Conservation (phyloP, 805 yeast species). For the Naumovozyma castellii region DNA sequence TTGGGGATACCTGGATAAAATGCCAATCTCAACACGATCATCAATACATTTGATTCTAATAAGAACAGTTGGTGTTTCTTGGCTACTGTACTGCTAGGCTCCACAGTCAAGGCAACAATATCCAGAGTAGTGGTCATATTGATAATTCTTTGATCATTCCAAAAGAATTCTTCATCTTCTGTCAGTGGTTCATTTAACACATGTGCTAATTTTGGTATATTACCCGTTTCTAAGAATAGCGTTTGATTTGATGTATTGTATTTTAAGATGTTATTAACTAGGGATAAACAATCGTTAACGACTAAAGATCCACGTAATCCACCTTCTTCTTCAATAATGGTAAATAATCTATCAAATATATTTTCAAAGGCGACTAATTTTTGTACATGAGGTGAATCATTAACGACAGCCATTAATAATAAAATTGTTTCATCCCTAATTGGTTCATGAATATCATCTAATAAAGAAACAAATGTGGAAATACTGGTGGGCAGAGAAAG, state of each 20-base stretch:
- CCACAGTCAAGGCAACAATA: slow-evolving; percentile 61
- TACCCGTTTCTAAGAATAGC: slow-evolving; percentile 75
- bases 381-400: slow-evolving; percentile 77
- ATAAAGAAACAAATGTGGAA: slow-evolving; percentile 54
- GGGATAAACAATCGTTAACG: slow-evolving; percentile 81
- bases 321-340: slow-evolving; percentile 78
- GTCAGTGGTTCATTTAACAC: slow-evolving; percentile 55
- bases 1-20: slow-evolving; percentile 60
- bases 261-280: slow-evolving; percentile 61
- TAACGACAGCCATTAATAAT: slow-evolving; percentile 72
- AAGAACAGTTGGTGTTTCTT: slow-evolving; percentile 51
- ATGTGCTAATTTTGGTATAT: slow-evolving; percentile 54
- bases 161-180: slow-evolving; percentile 40
- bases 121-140: slow-evolving; percentile 62
- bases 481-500: slow-evolving; percentile 70
- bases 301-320: slow-evolving; percentile 80
- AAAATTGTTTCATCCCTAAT: slow-evolving; percentile 81
- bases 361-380: slow-evolving; percentile 91
- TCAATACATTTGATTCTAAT: slow-evolving; percentile 50
- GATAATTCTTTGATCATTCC: slow-evolving; percentile 69
- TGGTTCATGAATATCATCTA: slow-evolving; percentile 68
- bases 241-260: slow-evolving; percentile 88
- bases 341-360: slow-evolving; percentile 72
- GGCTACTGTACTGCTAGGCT: slow-evolving; percentile 62
- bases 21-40: slow-evolving; percentile 57